These are phyloP conservation scores for Phytophthora pistaciae DNA, from an alignment of 352 stramenopile genomes.

Conservation along the genomic window DNA sequence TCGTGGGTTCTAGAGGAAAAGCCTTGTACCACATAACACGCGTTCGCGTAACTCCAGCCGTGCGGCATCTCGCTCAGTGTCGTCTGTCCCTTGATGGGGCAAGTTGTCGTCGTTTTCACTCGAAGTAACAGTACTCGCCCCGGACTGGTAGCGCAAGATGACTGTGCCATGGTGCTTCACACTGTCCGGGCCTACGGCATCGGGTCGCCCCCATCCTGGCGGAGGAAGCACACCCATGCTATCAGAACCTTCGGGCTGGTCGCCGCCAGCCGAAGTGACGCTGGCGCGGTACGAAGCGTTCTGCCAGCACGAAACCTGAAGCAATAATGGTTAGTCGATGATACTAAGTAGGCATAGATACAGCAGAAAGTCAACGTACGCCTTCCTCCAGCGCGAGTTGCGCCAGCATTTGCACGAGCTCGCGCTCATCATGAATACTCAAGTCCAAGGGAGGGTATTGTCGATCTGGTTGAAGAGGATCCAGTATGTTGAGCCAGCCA, in stretches of 20 bases:
- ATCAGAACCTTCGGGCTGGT: neutral
- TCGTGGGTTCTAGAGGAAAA: conserved; percentile 36
- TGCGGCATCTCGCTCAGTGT: conserved; percentile 26
- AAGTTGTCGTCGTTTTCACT: conserved; percentile 4
- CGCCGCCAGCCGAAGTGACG: conserved; percentile 7
- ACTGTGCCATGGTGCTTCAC: conserved; percentile 72
- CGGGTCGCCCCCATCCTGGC: conserved; percentile 54
- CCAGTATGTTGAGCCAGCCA: conserved; percentile 89
- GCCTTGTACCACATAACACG: conserved; percentile 47
- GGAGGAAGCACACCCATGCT: conserved; percentile 38
- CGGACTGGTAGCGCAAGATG: conserved; percentile 50
- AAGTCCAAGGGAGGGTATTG: conserved; percentile 79
- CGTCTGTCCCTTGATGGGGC: conserved; percentile 9
- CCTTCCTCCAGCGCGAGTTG: conserved; percentile 78
- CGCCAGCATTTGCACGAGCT: conserved; percentile 81
- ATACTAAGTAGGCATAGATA: neutral
- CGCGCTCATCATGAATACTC: conserved; percentile 73
- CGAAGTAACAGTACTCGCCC: neutral
- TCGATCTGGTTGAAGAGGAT: conserved; percentile 79
- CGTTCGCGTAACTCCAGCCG: conserved; percentile 32
- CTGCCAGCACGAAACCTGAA: conserved; percentile 27
- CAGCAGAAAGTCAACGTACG: conserved; percentile 45
- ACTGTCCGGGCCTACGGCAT: conserved; percentile 64
- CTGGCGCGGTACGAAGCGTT: conserved; percentile 38
- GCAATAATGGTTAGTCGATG: neutral